Percentiles rank a stretch among this genome's conserved stretches.
Conservation (phyloP, 805 yeast species). For the Lipomyces spencermartinsiae region DNA sequence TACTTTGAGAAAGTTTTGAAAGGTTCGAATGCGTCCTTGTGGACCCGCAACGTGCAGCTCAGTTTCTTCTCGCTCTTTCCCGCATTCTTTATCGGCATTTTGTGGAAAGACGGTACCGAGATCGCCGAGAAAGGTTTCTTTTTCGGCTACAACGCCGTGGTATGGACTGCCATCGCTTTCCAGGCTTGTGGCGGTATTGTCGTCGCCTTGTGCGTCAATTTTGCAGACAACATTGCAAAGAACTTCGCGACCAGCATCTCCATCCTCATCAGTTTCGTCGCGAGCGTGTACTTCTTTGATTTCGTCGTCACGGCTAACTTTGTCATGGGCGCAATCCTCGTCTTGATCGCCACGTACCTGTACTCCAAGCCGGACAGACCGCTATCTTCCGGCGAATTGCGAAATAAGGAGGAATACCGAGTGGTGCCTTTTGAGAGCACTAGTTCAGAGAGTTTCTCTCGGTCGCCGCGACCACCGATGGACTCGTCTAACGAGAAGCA, state of each 20-base stretch:
- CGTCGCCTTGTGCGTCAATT: constrained; percentile 52
- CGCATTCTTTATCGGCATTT: constrained; percentile 48
- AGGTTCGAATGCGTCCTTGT: constrained; percentile 46
- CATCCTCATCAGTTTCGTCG: constrained; percentile 49
- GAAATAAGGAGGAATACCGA: constrained; percentile 15
- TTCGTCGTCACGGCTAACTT: constrained; percentile 47
- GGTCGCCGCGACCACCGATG: constrained; percentile 19
- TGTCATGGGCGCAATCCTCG: constrained; percentile 47
- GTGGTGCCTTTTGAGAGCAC: constrained; percentile 32
- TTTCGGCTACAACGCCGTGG: constrained; percentile 49
- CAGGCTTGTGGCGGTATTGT: constrained; percentile 53
- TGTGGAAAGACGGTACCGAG: constrained; percentile 47
- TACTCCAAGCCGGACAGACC: constrained; percentile 43
- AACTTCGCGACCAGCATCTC: constrained; percentile 52
- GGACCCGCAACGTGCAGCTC: constrained; percentile 52
- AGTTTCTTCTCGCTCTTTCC: constrained; percentile 51
- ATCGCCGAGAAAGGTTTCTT: constrained; percentile 49
- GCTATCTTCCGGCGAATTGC: background rate
- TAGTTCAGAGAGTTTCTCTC: constrained; percentile 20
- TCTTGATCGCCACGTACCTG: constrained; percentile 48
- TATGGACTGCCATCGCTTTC: constrained; percentile 48
- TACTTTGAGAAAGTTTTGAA: constrained; percentile 53
- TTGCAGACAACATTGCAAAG: constrained; percentile 53
- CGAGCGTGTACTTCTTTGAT: constrained; percentile 48
- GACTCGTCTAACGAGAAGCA: background rate